Conservation (phyloP, 805 yeast species). For the Kurtzmaniella cleridarum region DNA sequence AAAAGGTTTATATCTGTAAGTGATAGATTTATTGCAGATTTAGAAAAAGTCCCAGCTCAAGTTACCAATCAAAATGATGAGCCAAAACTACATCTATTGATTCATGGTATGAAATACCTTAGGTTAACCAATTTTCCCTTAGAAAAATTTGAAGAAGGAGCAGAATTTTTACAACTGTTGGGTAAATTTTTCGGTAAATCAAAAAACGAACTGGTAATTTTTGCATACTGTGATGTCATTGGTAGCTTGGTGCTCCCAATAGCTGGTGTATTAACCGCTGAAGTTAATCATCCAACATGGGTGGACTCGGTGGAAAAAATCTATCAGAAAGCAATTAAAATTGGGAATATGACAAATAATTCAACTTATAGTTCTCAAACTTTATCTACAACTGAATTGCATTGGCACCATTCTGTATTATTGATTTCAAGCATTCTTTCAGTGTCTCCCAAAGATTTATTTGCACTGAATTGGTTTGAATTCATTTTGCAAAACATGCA, state of each 20-base stretch:
- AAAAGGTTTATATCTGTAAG: constrained; percentile 81
- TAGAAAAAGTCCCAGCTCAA: constrained; percentile 66
- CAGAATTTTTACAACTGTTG: constrained; percentile 80
- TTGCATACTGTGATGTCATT: constrained; percentile 83
- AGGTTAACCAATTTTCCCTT: constrained; percentile 78
- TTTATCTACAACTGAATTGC: constrained; percentile 10
- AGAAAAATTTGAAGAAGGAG: constrained; percentile 87
- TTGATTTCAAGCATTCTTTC: constrained; percentile 69
- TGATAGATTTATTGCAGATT: constrained; percentile 87
- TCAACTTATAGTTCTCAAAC: background rate
- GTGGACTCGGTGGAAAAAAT: constrained; percentile 68
- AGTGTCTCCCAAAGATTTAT: constrained; percentile 74
- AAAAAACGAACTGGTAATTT: constrained; percentile 56
- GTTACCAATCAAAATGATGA: constrained; percentile 30
- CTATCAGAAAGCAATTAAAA: constrained; percentile 43
- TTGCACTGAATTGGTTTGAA: constrained; percentile 64
- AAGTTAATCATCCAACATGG: constrained; percentile 95
- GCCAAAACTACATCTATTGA: constrained; percentile 63
- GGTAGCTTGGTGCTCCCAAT: constrained; percentile 71
- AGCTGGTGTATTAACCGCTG: constrained; percentile 85
- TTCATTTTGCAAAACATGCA: constrained; percentile 58
- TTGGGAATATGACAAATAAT: constrained; percentile 34
- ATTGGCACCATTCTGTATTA: constrained; percentile 67
- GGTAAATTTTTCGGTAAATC: constrained; percentile 75
- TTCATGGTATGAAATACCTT: constrained; percentile 88